These are phyloP conservation scores for Talaromyces sp. DNA, from an alignment of 2,329 filamentous ascomycete species.

Conservation along the genomic window DNA sequence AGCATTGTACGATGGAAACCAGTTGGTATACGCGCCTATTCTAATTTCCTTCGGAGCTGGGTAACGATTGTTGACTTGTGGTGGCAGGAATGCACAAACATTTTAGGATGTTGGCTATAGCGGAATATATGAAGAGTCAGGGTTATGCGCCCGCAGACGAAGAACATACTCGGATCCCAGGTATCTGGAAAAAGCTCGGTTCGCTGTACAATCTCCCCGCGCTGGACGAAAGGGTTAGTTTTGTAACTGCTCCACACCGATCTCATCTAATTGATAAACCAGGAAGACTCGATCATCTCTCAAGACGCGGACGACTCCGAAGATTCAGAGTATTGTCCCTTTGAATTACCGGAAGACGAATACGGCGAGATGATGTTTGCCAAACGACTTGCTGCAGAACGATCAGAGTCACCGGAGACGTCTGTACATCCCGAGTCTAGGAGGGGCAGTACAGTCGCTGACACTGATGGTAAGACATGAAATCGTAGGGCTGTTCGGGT, in stretches of 20 bases:
- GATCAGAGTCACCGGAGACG: conserved; percentile 40
- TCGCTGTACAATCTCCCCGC: conserved; percentile 80
- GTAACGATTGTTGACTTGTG: conserved; percentile 12
- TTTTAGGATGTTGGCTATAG: conserved; percentile 85
- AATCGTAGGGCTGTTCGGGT: background rate
- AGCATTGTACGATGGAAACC: conserved; percentile 93
- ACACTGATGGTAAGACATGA: conserved; percentile 45
- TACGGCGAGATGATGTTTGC: conserved; percentile 50
- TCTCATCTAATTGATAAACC: conserved; percentile 8
- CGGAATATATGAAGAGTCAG: conserved; percentile 73
- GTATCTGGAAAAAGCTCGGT: conserved; percentile 85
- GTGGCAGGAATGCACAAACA: conserved; percentile 80
- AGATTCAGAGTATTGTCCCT: conserved; percentile 62
- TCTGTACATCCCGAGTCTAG: conserved; percentile 36
- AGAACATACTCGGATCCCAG: conserved; percentile 80
- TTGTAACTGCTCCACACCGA: background rate
- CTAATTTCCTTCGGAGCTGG: background rate
- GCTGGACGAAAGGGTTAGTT: conserved; percentile 73
- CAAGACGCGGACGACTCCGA: conserved; percentile 52
- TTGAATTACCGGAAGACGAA: conserved; percentile 57
- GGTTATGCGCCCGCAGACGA: conserved; percentile 64
- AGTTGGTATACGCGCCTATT: conserved; percentile 58
- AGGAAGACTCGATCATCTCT: conserved; percentile 53
- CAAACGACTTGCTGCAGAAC: conserved; percentile 42
- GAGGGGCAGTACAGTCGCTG: conserved; percentile 45